A percentile compares a stretch with the other conserved stretches of the same genome.
Conservation (phyloP, 306 rosid genomes). For the Senna tora region DNA sequence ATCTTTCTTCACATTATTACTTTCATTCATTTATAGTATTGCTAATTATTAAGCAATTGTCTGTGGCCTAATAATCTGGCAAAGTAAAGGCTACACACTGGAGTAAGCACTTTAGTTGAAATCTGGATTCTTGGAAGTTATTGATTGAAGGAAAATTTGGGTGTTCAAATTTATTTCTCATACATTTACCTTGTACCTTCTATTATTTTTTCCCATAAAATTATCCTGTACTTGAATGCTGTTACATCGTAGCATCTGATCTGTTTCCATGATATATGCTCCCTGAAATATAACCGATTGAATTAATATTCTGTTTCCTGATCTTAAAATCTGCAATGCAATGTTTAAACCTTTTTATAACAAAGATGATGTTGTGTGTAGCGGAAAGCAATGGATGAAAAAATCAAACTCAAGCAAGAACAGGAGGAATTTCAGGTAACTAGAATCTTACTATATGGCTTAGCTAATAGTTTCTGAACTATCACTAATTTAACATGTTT, state of each 20-base stretch:
- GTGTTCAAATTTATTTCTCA: constrained; percentile 3
- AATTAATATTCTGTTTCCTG: constrained; percentile 8
- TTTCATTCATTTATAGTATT: constrained; percentile 15
- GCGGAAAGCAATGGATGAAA: constrained; percentile 82
- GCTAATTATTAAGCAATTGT: not conserved
- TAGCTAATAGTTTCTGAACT: constrained; percentile 4
- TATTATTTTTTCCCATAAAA: not conserved
- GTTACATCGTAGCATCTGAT: constrained; percentile 11
- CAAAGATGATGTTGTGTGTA: constrained; percentile 46
- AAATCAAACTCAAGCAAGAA: constrained; percentile 78
- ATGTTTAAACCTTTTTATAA: constrained; percentile 11
- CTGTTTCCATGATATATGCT: not conserved
- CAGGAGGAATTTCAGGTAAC: constrained; percentile 72
- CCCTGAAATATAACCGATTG: constrained; percentile 25
- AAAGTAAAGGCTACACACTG: not conserved
- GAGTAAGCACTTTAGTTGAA: no score
- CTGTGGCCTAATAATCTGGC: constrained; percentile 5
- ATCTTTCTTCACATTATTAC: constrained; percentile 23
- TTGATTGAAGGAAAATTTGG: not conserved
- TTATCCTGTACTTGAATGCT: not conserved
- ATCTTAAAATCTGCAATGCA: constrained; percentile 5
- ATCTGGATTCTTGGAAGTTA: not conserved
- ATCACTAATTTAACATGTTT: constrained; percentile 29
- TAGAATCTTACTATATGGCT: constrained; percentile 31
- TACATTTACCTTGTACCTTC: not conserved